A percentile compares a stretch with the other conserved stretches of the same genome.
Conservation (phyloP, 148 eudicot genomes). For the Limonium bicolor region DNA sequence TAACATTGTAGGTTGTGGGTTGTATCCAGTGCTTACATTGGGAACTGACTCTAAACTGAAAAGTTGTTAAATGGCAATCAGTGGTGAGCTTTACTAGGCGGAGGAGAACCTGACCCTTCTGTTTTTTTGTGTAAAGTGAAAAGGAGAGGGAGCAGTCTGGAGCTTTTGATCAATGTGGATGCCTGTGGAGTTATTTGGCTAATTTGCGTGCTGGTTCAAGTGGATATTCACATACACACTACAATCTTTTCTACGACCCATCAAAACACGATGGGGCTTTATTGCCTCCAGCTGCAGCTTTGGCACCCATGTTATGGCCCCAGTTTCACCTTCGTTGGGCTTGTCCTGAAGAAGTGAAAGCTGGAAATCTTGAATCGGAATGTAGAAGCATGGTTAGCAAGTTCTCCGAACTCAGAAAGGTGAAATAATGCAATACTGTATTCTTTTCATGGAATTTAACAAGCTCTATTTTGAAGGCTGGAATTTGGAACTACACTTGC, state of each 20-base stretch:
- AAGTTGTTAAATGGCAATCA: no score
- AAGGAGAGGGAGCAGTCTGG: slow-evolving; percentile 72
- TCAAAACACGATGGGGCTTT: slow-evolving; percentile 49
- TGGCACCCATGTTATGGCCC: slow-evolving; percentile 96
- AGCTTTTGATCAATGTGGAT: slow-evolving; percentile 62
- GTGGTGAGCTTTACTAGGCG: no score
- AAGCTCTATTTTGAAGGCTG: not conserved
- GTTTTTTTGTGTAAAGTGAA: slow-evolving; percentile 52
- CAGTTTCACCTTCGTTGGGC: slow-evolving; percentile 97
- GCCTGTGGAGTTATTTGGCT: slow-evolving; percentile 76
- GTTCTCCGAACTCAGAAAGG: slow-evolving; percentile 77
- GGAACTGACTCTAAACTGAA: no score
- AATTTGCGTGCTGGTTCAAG: slow-evolving; percentile 55
- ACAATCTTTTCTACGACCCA: slow-evolving; percentile 70
- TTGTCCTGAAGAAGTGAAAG: slow-evolving; percentile 77
- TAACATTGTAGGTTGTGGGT: no score
- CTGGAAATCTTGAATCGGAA: slow-evolving; percentile 69
- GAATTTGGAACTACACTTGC: no score
- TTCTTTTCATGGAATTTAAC: not conserved
- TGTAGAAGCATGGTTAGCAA: slow-evolving; percentile 53
- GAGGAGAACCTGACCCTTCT: no score
- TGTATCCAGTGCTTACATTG: no score
- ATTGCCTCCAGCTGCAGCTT: slow-evolving; percentile 95
- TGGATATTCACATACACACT: slow-evolving; percentile 64
- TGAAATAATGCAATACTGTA: slow-evolving; percentile 10